Base-by-base conservation (phyloP, 345 rosid species). In the Lepidium africanum region DNA sequence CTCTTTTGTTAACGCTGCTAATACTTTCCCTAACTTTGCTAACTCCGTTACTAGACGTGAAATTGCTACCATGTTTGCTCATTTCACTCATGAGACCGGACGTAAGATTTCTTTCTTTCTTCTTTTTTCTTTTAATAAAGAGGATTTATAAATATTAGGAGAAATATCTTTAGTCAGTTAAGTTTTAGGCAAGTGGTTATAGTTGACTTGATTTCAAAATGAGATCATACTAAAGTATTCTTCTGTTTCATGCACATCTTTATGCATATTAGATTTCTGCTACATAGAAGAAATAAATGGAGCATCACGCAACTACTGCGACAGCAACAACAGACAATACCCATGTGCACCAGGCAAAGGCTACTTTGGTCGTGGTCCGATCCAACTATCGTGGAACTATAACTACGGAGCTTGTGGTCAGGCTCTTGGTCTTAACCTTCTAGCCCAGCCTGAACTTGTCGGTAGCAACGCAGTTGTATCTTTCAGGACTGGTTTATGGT, bases 321-420 rank as follows among this genome's bases (percentile, higher is more conserved):
- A 86, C 46, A 61, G 65, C 35, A 13, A 2, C 17, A 72, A 69
- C 75, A 69, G 73, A 2, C 78, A 79, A 35, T 90, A 79, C 70
- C 88, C 87, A 49, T 90, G 96, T 79, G 74, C 16, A 49, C 73
- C 81, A 0, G 77, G 74, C 40, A 78, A 78, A 50, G 48, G 47
- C n/a, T 81, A 86, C 78, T 79, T 48, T 5, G 86, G 90, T 5
- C 86, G 87, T 7, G 87, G 90, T 57, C 90, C 87, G 17, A 38
- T 85, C 32, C 84, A 81, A 37, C 70, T 85, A 46, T 33, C 90
- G n/a, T 82, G 86, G 82, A 86, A 86, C 74, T 81, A 65, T 55
- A 86, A 83, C 63, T 86, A 86, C 45, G 85, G 90, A 7, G 37
- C 79, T 0, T 82, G 83, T 9, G 90, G 90, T 5, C 30, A 58